phyloP scores from a whole-genome alignment of 352 stramenopile genomes.

The Peronospora belbahrii region DNA sequence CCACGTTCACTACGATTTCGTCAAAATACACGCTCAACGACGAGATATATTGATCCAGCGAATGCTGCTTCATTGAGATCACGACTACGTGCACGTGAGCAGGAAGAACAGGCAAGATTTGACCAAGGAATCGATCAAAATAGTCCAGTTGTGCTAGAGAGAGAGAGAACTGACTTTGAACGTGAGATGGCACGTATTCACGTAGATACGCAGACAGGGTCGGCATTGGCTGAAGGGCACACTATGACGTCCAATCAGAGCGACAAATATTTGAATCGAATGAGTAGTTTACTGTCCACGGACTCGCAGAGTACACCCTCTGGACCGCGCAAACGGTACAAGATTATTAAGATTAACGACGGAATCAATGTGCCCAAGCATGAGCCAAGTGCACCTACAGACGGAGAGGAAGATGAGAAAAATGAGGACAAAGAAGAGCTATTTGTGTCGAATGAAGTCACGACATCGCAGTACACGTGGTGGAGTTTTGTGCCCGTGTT shows the following conservation, averaged over 20 bases:
- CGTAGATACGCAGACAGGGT: not conserved
- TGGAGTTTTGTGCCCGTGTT: slow-evolving; percentile 86
- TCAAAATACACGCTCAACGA: slow-evolving; percentile 68
- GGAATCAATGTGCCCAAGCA: slow-evolving; percentile 26
- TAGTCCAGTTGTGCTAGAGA: slow-evolving; percentile 13
- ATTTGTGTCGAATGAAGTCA: slow-evolving; percentile 75
- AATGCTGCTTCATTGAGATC: slow-evolving; percentile 57
- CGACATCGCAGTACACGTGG: slow-evolving; percentile 84
- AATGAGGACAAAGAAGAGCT: slow-evolving; percentile 24
- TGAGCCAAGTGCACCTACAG: not conserved
- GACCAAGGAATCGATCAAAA: slow-evolving; percentile 15
- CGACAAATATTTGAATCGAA: slow-evolving; percentile 25
- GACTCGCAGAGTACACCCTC: slow-evolving; percentile 31
- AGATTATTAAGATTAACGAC: slow-evolving; percentile 69
- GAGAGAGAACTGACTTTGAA: slow-evolving; percentile 47
- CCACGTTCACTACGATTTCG: slow-evolving; percentile 62
- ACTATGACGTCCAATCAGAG: slow-evolving; percentile 29
- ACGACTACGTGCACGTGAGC: slow-evolving; percentile 37
- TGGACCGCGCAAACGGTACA: slow-evolving; percentile 40
- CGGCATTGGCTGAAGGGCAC: slow-evolving; percentile 4
- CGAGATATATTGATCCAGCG: slow-evolving; percentile 62
- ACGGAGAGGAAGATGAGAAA: slow-evolving; percentile 7
- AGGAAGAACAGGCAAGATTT: slow-evolving; percentile 43
- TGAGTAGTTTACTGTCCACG: slow-evolving; percentile 53
- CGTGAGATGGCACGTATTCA: slow-evolving; percentile 34